Evolutionary conservation across 2,329 filamentous ascomycete species (phyloP).

Genomic region (Knufia fluminis): DNA sequence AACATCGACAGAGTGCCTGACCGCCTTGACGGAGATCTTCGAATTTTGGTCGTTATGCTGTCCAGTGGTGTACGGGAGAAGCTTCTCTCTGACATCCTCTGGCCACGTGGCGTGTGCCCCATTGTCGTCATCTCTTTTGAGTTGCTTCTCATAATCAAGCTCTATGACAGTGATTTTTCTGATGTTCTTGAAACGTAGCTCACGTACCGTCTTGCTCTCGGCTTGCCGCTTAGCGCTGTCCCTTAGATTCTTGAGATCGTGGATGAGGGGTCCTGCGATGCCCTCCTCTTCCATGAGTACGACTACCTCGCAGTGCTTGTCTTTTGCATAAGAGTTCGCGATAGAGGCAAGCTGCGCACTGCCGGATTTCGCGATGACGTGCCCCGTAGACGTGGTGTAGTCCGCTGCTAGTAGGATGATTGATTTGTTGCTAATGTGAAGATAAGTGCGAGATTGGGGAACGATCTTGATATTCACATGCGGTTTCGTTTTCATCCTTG

Average conservation of each 20-base stretch:
- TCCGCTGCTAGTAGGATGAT: slow-evolving; percentile 57
- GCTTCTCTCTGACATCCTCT: not conserved
- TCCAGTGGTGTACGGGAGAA: not conserved
- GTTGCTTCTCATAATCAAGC: too few relatives aligned
- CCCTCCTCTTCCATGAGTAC: slow-evolving; percentile 36
- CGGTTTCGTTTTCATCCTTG: slow-evolving; percentile 22
- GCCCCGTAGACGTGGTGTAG: slow-evolving; percentile 47
- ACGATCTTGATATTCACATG: slow-evolving; percentile 41
- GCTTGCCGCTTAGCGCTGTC: too few relatives aligned
- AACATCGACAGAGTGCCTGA: slow-evolving; percentile 59
- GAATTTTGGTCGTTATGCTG: not conserved
- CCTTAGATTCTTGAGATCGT: not conserved
- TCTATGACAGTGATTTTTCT: too few relatives aligned
- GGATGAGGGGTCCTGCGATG: not conserved
- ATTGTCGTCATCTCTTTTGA: not conserved
- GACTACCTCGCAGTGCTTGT: slow-evolving; percentile 34
- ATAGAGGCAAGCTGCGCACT: slow-evolving; percentile 51
- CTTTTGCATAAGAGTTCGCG: slow-evolving; percentile 36
- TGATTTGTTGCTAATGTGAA: not conserved
- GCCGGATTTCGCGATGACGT: slow-evolving; percentile 59
- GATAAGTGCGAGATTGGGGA: slow-evolving; percentile 46
- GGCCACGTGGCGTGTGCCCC: not conserved
- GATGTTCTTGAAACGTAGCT: too few relatives aligned
- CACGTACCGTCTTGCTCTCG: too few relatives aligned
- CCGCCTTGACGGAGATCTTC: too few relatives aligned